Evolutionary conservation across 192 early-diverging fungal genomes (phyloP).

Genomic region (Ramicandelaber brevisporus): DNA sequence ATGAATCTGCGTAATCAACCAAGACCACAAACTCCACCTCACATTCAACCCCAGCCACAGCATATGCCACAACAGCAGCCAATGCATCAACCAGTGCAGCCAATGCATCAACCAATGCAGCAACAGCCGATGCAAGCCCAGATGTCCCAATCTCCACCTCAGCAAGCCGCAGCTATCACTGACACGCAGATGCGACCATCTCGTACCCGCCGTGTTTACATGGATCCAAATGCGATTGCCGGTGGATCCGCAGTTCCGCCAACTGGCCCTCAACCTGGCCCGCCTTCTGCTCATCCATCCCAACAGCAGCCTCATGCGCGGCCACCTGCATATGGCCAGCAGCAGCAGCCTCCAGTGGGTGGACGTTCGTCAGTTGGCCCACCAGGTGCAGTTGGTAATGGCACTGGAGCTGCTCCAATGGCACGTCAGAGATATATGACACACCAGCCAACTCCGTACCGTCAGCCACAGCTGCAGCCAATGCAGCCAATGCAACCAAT

Average conservation of each 20-base stretch:
- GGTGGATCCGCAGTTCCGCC: slow-evolving; percentile 1
- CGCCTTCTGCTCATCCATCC: slow-evolving; percentile 10
- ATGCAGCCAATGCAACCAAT: slow-evolving; percentile 6
- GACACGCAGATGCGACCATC: too few relatives aligned
- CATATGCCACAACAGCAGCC: slow-evolving; percentile 1
- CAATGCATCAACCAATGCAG: slow-evolving; percentile 2
- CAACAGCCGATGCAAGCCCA: slow-evolving; percentile 1
- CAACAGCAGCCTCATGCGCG: slow-evolving; percentile 4
- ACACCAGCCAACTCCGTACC: slow-evolving; percentile 13
- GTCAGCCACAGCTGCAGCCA: slow-evolving; percentile 5
- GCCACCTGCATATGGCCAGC: slow-evolving; percentile 5
- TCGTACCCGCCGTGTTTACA: too few relatives aligned
- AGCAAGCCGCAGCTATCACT: slow-evolving; percentile 1
- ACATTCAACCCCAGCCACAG: slow-evolving; percentile 3
- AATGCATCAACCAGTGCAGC: not conserved
- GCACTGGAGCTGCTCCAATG: slow-evolving; percentile 5
- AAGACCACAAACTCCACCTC: slow-evolving; percentile 1
- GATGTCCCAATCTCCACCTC: slow-evolving; percentile 3
- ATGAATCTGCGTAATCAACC: not conserved
- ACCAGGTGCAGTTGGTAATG: too few relatives aligned
- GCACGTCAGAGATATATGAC: slow-evolving; percentile 14
- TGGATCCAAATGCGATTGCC: slow-evolving; percentile 2
- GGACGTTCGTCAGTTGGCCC: too few relatives aligned
- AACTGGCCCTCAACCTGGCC: slow-evolving; percentile 7
- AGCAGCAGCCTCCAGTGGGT: too few relatives aligned